A percentile compares a stretch with the other conserved stretches of the same genome.
Evolutionary conservation across 2,329 filamentous ascomycete genomes (phyloP).

Genomic region (Aspergillus novoparasiticus): DNA sequence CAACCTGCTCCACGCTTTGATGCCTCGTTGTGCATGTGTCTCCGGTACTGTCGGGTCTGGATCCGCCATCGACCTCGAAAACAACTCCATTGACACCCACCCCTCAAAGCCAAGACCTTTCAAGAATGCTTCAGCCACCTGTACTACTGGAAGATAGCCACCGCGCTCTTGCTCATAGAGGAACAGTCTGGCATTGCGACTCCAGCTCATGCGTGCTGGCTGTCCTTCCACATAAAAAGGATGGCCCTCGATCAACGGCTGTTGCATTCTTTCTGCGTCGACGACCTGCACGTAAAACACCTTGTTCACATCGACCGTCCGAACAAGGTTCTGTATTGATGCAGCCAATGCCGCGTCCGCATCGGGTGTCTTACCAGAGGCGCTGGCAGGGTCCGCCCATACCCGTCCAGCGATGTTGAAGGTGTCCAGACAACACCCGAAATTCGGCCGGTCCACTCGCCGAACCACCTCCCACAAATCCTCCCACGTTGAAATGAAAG

Average conservation of each 20-base stretch:
- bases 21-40: constrained; percentile 53
- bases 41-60: constrained; percentile 55
- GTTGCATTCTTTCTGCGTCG: constrained; percentile 64
- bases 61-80: constrained; percentile 61
- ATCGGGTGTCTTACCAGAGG: constrained; percentile 53
- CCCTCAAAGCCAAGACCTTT: constrained; percentile 65
- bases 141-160: constrained; percentile 66
- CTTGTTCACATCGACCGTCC: constrained; percentile 61
- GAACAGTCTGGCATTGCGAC: constrained; percentile 69
- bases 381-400: constrained; percentile 66
- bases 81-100: constrained; percentile 71
- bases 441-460: constrained; percentile 67
- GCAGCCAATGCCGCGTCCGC: constrained; percentile 57
- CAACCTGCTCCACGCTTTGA: neutral
- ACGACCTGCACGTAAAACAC: constrained; percentile 76
- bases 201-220: constrained; percentile 72
- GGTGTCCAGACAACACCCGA: constrained; percentile 74
- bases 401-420: constrained; percentile 74
- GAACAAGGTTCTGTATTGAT: constrained; percentile 58
- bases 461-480: constrained; percentile 68
- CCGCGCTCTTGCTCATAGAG: constrained; percentile 62
- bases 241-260: constrained; percentile 60
- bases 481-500: constrained; percentile 70
- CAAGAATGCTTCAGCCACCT: constrained; percentile 63
- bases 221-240: constrained; percentile 60